Conservation (phyloP, 331 rosid species). For the Prunus yedoensis region DNA sequence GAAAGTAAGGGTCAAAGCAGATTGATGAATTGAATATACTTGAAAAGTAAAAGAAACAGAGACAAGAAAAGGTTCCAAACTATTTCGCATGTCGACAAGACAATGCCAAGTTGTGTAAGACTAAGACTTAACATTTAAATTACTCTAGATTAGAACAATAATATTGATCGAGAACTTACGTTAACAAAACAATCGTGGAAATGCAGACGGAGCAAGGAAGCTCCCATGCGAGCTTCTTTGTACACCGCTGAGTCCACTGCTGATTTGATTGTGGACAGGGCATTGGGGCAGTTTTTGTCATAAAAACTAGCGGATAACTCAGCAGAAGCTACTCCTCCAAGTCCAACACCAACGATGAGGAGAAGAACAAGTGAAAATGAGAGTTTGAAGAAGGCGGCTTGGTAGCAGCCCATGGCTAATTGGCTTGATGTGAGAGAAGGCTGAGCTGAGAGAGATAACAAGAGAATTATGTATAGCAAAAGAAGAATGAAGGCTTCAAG, state of each 20-base stretch:
- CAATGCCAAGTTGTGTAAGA: too few species aligned
- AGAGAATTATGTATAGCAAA: background rate
- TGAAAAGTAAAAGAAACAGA: background rate
- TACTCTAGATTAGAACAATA: background rate
- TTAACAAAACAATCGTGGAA: constrained; percentile 91
- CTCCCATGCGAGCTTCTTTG: constrained; percentile 74
- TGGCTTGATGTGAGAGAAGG: too few species aligned
- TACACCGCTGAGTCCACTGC: constrained; percentile 44
- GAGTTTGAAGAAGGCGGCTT: background rate
- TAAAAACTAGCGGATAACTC: constrained; percentile 55
- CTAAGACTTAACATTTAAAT: too few species aligned
- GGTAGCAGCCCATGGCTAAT: background rate
- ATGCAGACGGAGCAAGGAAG: constrained; percentile 82
- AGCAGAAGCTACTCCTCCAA: constrained; percentile 38
- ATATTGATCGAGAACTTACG: constrained; percentile 32
- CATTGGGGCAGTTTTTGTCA: constrained; percentile 13
- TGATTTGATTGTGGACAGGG: constrained; percentile 47
- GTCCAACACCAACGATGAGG: constrained; percentile 1
- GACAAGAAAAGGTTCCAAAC: too few species aligned
- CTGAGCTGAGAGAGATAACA: too few species aligned
- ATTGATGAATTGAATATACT: background rate
- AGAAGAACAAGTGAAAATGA: constrained; percentile 23
- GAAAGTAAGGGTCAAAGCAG: background rate
- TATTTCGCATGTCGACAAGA: too few species aligned
- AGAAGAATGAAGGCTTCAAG: background rate